Evolutionary conservation across 768 basidiomycete genomes (phyloP).

Genomic region (Rhizopogon rudus): DNA sequence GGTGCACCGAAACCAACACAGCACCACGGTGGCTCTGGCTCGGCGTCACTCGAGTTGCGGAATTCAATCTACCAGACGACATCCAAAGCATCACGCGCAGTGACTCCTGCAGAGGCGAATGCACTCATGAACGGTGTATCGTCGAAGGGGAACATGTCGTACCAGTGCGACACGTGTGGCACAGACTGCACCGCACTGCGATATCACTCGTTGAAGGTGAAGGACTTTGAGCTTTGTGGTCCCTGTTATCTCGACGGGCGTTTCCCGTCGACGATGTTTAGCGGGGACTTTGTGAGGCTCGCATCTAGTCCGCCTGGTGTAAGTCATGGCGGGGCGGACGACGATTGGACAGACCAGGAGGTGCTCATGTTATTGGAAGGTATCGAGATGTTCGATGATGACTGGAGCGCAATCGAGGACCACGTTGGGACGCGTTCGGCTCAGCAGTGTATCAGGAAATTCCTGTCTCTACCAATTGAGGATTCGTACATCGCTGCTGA

Average conservation of each 20-base stretch:
- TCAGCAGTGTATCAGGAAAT: slow-evolving; percentile 94
- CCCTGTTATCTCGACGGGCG: slow-evolving; percentile 95
- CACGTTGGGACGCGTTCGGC: slow-evolving; percentile 90
- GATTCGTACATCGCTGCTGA: slow-evolving; percentile 84
- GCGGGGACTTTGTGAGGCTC: slow-evolving; percentile 93
- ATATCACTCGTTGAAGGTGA: slow-evolving; percentile 91
- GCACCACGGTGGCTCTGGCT: slow-evolving; percentile 23
- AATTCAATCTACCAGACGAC: slow-evolving; percentile 87
- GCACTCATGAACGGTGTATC: slow-evolving; percentile 48
- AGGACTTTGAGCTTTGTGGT: slow-evolving; percentile 85
- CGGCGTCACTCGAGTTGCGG: slow-evolving; percentile 83
- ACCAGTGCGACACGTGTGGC: slow-evolving; percentile 92
- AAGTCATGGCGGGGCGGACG: slow-evolving; percentile 42
- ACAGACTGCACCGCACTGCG: slow-evolving; percentile 85
- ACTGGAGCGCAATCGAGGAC: slow-evolving; percentile 90
- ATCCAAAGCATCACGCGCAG: slow-evolving; percentile 70
- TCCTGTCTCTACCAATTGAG: slow-evolving; percentile 94
- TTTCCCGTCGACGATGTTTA: slow-evolving; percentile 94
- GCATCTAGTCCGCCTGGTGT: slow-evolving; percentile 34
- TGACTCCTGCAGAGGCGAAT: slow-evolving; percentile 65
- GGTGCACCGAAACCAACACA: slow-evolving; percentile 37
- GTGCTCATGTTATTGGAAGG: slow-evolving; percentile 86
- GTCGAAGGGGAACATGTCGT: slow-evolving; percentile 47
- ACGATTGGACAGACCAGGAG: slow-evolving; percentile 90
- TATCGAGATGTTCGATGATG: slow-evolving; percentile 97